These are phyloP conservation scores for Cubamyces sp. DNA, from an alignment of 768 basidiomycete species.

Conservation along the genomic window DNA sequence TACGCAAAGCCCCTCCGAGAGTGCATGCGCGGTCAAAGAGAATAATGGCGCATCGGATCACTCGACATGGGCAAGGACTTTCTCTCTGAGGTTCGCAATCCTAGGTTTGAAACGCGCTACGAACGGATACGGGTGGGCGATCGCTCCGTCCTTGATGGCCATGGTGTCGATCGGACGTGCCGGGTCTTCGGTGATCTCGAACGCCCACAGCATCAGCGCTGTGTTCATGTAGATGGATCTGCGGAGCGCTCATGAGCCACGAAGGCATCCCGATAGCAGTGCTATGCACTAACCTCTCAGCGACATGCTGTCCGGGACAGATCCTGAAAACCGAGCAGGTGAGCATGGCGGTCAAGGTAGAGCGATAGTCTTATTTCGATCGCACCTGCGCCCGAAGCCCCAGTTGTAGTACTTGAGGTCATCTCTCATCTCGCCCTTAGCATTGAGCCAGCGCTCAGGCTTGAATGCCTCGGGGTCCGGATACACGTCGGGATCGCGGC, in stretches of 20 bases:
- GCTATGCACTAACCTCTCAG: constrained; percentile 31
- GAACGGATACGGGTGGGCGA: constrained; percentile 68
- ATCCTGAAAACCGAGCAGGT: constrained; percentile 40
- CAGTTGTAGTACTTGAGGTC: constrained; percentile 38
- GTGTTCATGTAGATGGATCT: constrained; percentile 69
- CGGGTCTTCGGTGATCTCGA: constrained; percentile 56
- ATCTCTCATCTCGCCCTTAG: constrained; percentile 32
- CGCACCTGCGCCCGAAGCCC: constrained; percentile 42
- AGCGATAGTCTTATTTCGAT: neutral
- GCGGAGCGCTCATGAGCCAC: no score
- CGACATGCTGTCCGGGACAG: constrained; percentile 70
- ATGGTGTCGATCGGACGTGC: constrained; percentile 58
- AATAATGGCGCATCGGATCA: no score
- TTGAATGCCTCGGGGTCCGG: constrained; percentile 39
- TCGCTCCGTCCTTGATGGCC: constrained; percentile 66
- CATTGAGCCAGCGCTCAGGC: constrained; percentile 39
- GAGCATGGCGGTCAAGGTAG: neutral
- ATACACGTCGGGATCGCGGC: constrained; percentile 38
- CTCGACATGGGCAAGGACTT: neutral
- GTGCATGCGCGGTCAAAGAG: no score
- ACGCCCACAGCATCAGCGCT: constrained; percentile 67
- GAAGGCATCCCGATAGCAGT: neutral
- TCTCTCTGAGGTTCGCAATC: constrained; percentile 26
- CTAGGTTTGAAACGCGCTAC: constrained; percentile 59
- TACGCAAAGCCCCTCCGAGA: no score